Evolutionary conservation across 2,329 filamentous ascomycete species (phyloP).

Genomic region (Triangularia setosa): DNA sequence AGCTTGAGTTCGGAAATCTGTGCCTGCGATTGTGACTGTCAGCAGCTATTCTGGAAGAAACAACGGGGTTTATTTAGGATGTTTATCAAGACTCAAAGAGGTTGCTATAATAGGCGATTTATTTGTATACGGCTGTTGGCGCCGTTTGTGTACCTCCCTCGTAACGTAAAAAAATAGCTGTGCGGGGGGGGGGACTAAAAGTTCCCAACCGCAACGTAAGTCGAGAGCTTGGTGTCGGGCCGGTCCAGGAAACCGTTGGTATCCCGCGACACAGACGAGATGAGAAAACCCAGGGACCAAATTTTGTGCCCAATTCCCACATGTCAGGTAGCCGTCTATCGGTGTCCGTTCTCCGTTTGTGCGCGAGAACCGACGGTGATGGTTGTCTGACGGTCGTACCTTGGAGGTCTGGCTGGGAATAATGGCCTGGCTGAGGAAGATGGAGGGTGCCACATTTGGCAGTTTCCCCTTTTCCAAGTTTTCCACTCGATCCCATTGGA

Average conservation of each 20-base stretch:
- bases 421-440: no score
- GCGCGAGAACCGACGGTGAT: not conserved
- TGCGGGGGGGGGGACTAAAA: not conserved
- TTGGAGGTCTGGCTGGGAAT: not conserved
- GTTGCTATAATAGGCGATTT: not conserved
- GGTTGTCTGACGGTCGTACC: not conserved
- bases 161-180: slow-evolving; percentile 2
- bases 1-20: not conserved
- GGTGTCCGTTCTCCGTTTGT: not conserved
- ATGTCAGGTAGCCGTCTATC: not conserved
- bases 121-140: not conserved
- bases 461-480: slow-evolving; percentile 4
- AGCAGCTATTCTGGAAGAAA: not conserved
- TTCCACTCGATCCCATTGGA: slow-evolving; percentile 12
- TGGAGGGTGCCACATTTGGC: slow-evolving; percentile 4
- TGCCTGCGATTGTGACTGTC: not conserved
- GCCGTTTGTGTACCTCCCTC: not conserved
- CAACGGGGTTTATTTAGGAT: not conserved
- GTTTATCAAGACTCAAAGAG: not conserved
- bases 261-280: slow-evolving; percentile 1
- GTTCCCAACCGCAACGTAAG: not conserved
- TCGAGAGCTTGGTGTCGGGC: not conserved
- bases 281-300: not conserved
- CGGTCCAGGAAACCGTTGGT: not conserved
- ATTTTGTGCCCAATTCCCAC: not conserved